A percentile compares a stretch with the other conserved stretches of the same genome.
Evolutionary conservation across 148 eudicot genomes (phyloP).

Genomic region (Vaccinium vitisidaea): DNA sequence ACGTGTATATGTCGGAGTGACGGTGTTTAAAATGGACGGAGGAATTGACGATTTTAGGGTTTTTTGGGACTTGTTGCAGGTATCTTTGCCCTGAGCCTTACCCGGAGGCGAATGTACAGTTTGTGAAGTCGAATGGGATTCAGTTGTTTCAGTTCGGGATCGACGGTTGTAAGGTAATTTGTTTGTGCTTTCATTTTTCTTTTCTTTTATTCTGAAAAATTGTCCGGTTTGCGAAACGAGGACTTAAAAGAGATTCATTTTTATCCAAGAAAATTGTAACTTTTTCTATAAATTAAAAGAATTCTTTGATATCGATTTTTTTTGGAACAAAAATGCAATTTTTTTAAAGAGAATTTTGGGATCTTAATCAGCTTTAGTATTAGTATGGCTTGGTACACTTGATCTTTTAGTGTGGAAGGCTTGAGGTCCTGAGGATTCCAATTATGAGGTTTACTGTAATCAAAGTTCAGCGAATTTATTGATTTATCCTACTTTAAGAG

Average conservation of each 20-base stretch:
- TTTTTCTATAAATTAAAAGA: neutral
- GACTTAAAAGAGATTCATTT: neutral
- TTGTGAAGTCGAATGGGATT: conserved; percentile 71
- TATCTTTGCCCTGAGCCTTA: conserved; percentile 90
- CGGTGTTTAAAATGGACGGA: neutral
- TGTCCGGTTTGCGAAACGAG: neutral
- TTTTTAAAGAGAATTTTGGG: neutral
- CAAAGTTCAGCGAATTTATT: too few species aligned
- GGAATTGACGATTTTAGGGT: neutral
- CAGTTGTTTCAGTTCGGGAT: conserved; percentile 73
- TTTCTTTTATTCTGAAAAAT: neutral
- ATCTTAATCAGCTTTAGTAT: neutral
- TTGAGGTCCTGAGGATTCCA: conserved; percentile 6
- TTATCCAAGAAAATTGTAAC: neutral
- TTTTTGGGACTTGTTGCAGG: conserved; percentile 28
- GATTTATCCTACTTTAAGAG: neutral
- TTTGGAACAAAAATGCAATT: neutral
- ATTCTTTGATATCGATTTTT: neutral
- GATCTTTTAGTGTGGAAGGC: neutral
- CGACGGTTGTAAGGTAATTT: conserved; percentile 72
- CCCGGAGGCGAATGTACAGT: conserved; percentile 64
- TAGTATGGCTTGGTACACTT: neutral
- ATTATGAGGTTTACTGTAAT: neutral
- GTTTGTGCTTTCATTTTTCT: neutral
- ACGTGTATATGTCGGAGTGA: neutral